A percentile compares a stretch with the other conserved stretches of the same genome.
Evolutionary conservation across 148 eudicot genomes (phyloP).

Genomic region (Cornus controversa): DNA sequence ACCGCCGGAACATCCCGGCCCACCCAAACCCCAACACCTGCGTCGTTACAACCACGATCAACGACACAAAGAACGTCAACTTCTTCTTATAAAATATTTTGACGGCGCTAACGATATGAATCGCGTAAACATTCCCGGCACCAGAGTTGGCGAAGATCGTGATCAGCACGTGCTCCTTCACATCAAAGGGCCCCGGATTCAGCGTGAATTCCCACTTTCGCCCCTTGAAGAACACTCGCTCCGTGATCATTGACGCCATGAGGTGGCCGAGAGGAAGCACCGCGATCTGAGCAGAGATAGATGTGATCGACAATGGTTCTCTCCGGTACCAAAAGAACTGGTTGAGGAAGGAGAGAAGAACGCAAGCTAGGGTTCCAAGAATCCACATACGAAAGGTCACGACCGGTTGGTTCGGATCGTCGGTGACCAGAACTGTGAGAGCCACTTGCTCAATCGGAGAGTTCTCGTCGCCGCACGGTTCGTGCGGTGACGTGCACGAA

Average conservation of each 20-base stretch:
- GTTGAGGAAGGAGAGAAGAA: constrained; percentile 68
- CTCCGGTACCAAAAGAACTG: constrained; percentile 90
- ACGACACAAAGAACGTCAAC: constrained; percentile 60
- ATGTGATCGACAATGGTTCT: constrained; percentile 64
- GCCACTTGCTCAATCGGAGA: constrained; percentile 75
- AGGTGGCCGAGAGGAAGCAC: constrained; percentile 88
- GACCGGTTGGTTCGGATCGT: constrained; percentile 63
- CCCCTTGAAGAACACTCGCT: constrained; percentile 63
- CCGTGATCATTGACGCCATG: constrained; percentile 61
- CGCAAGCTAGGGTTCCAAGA: constrained; percentile 65
- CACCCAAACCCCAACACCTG: constrained; percentile 96
- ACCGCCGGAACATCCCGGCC: constrained; percentile 88
- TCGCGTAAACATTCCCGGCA: constrained; percentile 78
- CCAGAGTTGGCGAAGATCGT: constrained; percentile 88
- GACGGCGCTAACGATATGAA: constrained; percentile 69
- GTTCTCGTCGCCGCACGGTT: constrained; percentile 20
- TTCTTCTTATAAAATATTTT: constrained; percentile 62
- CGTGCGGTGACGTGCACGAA: background rate
- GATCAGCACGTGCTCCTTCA: constrained; percentile 87
- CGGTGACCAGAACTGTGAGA: constrained; percentile 73
- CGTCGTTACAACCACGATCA: constrained; percentile 70
- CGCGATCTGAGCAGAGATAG: constrained; percentile 88
- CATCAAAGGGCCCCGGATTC: constrained; percentile 80
- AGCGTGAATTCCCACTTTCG: constrained; percentile 51
- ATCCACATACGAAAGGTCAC: constrained; percentile 84